These are phyloP conservation scores for Nicotiana benthamiana DNA, from an alignment of 257 asterid genomes.

Conservation along the genomic window DNA sequence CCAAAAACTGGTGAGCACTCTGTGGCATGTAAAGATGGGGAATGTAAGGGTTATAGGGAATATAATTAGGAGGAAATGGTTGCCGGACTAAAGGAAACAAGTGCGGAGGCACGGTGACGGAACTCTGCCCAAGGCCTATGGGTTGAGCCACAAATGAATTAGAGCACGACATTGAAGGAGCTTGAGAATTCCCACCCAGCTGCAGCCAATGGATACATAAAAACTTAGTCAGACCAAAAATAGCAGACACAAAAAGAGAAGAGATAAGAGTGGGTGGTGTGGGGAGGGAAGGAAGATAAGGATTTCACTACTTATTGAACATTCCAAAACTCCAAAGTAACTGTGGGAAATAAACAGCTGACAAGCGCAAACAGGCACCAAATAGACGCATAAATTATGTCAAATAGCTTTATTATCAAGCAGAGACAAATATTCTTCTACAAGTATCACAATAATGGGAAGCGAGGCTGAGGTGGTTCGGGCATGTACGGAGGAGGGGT, in stretches of 20 bases:
- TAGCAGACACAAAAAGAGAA: too few relatives aligned
- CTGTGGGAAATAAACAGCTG: neutral
- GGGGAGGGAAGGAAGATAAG: neutral
- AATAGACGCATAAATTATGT: neutral
- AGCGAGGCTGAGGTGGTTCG: too few relatives aligned
- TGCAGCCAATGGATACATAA: neutral
- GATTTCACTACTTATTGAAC: neutral
- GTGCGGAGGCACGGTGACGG: constrained; percentile 38
- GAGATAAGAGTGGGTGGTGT: neutral
- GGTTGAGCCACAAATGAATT: constrained; percentile 30
- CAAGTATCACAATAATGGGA: too few relatives aligned
- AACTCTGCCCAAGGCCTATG: constrained; percentile 29
- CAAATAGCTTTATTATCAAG: neutral
- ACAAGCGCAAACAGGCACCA: neutral
- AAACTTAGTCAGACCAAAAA: neutral
- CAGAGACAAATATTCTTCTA: neutral
- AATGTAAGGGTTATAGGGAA: constrained; percentile 44
- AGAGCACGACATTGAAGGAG: constrained; percentile 29
- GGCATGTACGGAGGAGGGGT: too few relatives aligned
- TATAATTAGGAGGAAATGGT: constrained; percentile 51
- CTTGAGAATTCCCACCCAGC: constrained; percentile 35
- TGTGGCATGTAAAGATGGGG: constrained; percentile 48
- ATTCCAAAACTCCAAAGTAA: neutral
- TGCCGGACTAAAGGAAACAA: constrained; percentile 37
- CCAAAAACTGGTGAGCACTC: constrained; percentile 35